phyloP scores from a whole-genome alignment of 768 basidiomycete genomes.

The Auricularia auricula-judae region DNA sequence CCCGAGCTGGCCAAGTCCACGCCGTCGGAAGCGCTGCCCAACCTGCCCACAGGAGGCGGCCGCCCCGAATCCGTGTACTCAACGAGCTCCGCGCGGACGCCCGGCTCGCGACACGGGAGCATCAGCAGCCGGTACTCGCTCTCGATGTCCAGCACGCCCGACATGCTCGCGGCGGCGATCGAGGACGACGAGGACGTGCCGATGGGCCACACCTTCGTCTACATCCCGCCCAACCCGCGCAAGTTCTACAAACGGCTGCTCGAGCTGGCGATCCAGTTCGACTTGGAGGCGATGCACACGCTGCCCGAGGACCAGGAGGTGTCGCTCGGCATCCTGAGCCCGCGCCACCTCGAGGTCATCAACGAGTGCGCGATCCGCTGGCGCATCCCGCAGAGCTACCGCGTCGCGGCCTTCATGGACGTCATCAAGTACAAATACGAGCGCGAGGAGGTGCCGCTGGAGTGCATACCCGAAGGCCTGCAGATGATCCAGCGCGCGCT shows the following conservation, averaged over 20 bases:
- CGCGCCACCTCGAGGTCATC: slow-evolving; percentile 68
- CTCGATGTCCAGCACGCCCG: slow-evolving; percentile 19
- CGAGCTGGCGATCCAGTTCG: slow-evolving; percentile 69
- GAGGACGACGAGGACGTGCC: slow-evolving; percentile 50
- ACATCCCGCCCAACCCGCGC: slow-evolving; percentile 80
- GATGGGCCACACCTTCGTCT: slow-evolving; percentile 73
- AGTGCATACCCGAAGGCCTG: slow-evolving; percentile 88
- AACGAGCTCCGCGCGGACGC: slow-evolving; percentile 14
- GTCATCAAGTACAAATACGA: slow-evolving; percentile 81
- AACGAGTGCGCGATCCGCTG: slow-evolving; percentile 83
- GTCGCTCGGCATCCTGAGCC: slow-evolving; percentile 79
- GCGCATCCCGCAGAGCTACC: slow-evolving; percentile 74
- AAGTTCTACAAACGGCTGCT: slow-evolving; percentile 78
- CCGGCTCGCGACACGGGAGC: slow-evolving; percentile 44
- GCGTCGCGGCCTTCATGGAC: slow-evolving; percentile 71
- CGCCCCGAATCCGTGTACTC: slow-evolving; percentile 54
- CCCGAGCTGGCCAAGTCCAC: slow-evolving; percentile 78
- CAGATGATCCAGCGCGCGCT: slow-evolving; percentile 59
- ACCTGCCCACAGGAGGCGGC: slow-evolving; percentile 16
- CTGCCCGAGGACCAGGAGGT: slow-evolving; percentile 95
- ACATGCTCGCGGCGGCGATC: slow-evolving; percentile 18
- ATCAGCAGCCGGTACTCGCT: slow-evolving; percentile 57
- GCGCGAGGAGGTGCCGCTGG: slow-evolving; percentile 82
- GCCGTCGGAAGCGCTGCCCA: slow-evolving; percentile 39
- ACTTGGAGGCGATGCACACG: slow-evolving; percentile 82